These are phyloP conservation scores for Globisporangium cederbergense DNA, from an alignment of 352 stramenopile genomes.

Conservation along the genomic window DNA sequence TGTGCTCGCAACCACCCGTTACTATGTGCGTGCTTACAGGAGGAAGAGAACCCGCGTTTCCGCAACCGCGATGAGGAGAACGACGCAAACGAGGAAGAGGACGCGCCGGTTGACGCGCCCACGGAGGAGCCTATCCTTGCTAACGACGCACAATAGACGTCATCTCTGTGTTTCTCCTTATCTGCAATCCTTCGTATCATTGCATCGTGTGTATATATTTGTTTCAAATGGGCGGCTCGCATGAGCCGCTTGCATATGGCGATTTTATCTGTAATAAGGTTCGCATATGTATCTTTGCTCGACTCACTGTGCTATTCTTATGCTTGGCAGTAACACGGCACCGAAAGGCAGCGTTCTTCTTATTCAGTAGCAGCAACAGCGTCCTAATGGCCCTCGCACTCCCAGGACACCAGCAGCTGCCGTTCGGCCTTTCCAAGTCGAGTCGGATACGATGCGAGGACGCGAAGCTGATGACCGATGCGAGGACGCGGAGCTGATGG, in stretches of 20 bases:
- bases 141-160: constrained; percentile 8
- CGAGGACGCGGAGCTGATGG: too few species aligned
- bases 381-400: not conserved
- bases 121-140: not conserved
- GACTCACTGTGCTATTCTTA: not conserved
- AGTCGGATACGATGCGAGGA: too few species aligned
- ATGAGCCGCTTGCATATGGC: not conserved
- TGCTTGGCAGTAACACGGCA: not conserved
- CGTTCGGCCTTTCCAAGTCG: too few species aligned
- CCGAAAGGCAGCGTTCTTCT: not conserved
- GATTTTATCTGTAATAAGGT: not conserved
- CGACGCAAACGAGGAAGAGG: constrained; percentile 22
- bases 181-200: not conserved
- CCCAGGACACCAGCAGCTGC: too few species aligned
- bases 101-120: constrained; percentile 11
- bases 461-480: too few species aligned
- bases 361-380: not conserved
- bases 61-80: constrained; percentile 44
- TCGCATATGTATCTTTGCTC: not conserved
- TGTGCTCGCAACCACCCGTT: not conserved
- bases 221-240: not conserved
- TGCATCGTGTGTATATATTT: not conserved
- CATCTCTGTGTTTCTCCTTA: not conserved
- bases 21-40: constrained; percentile 10
- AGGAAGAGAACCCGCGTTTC: constrained; percentile 65